phyloP scores from a whole-genome alignment of 495 filamentous ascomycete species.

The Jackrogersella multiformis region DNA sequence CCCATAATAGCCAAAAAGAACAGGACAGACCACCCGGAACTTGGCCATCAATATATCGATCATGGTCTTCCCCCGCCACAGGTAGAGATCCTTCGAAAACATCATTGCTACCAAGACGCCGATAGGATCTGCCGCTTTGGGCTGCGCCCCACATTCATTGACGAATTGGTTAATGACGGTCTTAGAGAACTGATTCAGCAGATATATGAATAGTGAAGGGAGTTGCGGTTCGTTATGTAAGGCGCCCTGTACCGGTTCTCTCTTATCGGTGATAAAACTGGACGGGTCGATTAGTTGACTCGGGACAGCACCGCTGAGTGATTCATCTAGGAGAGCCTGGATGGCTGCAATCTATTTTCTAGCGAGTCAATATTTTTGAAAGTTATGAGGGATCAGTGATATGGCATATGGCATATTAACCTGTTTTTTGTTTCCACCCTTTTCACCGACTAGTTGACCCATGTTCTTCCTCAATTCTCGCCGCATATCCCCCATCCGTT shows the following conservation, averaged over 20 bases:
- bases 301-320: conserved; percentile 52
- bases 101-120: conserved; percentile 78
- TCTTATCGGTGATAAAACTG: conserved; percentile 68
- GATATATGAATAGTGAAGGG: conserved; percentile 80
- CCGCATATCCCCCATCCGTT: conserved; percentile 76
- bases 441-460: conserved; percentile 75
- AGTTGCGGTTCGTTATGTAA: conserved; percentile 62
- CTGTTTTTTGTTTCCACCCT: conserved; percentile 67
- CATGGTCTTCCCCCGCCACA: conserved; percentile 74
- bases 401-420: conserved; percentile 61
- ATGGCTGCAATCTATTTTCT: conserved; percentile 58
- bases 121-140: conserved; percentile 79
- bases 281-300: conserved; percentile 72
- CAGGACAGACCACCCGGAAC: conserved; percentile 80
- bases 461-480: conserved; percentile 74
- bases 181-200: conserved; percentile 86
- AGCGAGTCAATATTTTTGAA: conserved; percentile 14
- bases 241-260: conserved; percentile 62
- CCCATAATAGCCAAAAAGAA: conserved; percentile 85
- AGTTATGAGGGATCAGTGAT: background rate
- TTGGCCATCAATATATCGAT: conserved; percentile 92
- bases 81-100: conserved; percentile 72
- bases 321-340: conserved; percentile 49
- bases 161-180: conserved; percentile 76
- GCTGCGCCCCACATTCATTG: conserved; percentile 74